Evolutionary conservation across 1,284 basidiomycete species (phyloP).

Genomic region (Ustanciosporium gigantosporum): DNA sequence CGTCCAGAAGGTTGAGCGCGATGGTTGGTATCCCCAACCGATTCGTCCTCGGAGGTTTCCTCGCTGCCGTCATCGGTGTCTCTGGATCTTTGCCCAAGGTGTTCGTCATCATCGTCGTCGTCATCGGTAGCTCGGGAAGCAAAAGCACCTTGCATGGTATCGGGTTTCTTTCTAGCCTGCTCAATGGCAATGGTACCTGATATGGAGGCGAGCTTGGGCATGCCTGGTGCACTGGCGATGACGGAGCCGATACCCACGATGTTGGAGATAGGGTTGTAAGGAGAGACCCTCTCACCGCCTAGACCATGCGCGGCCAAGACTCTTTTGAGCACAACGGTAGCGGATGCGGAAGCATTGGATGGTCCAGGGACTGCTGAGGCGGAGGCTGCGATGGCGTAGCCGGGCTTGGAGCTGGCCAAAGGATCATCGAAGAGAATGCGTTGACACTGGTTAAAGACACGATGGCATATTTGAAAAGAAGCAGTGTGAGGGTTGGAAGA

Average conservation of each 20-base stretch:
- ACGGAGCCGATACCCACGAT: conserved; percentile 84
- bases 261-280: conserved; percentile 66
- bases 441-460: conserved; percentile 88
- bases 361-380: not conserved
- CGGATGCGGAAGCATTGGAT: too few relatives aligned
- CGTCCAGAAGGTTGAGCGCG: not conserved
- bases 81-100: conserved; percentile 1
- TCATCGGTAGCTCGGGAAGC: conserved; percentile 57
- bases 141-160: conserved; percentile 33
- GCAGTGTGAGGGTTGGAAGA: conserved; percentile 67
- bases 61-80: conserved; percentile 36
- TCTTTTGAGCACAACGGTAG: conserved; percentile 9
- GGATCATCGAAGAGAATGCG: conserved; percentile 92
- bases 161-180: conserved; percentile 70
- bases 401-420: conserved; percentile 24
- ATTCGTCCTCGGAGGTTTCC: conserved; percentile 32
- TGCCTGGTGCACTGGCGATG: conserved; percentile 74
- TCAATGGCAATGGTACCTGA: conserved; percentile 84
- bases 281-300: conserved; percentile 34
- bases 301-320: conserved; percentile 54
- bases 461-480: conserved; percentile 88
- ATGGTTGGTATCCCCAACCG: not conserved
- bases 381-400: conserved; percentile 7
- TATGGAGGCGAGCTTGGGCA: conserved; percentile 74
- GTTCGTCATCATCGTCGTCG: conserved; percentile 62